Evolutionary conservation across 805 yeast species (phyloP).

Genomic region (Yamadazyma laniorum): DNA sequence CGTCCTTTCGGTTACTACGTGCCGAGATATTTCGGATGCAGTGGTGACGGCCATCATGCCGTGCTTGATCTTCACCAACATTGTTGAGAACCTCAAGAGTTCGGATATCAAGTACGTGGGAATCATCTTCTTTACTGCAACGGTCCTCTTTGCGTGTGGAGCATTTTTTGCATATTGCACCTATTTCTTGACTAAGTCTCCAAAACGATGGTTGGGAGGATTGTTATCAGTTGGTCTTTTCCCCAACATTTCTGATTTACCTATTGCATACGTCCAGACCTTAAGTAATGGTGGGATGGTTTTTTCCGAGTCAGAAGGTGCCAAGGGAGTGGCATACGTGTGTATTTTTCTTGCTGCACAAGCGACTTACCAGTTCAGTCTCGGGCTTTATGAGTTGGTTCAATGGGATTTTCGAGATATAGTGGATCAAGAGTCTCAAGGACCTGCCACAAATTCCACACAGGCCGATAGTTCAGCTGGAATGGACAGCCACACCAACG

Average conservation of each 20-base stretch:
- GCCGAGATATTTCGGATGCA: constrained; percentile 67
- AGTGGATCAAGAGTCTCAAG: constrained; percentile 8
- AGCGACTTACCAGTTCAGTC: constrained; percentile 65
- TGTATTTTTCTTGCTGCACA: constrained; percentile 74
- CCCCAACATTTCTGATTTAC: constrained; percentile 79
- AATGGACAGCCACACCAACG: neutral
- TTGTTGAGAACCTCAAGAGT: constrained; percentile 64
- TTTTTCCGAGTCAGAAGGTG: constrained; percentile 58
- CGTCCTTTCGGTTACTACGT: constrained; percentile 62
- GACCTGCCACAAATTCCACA: neutral
- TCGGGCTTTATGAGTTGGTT: constrained; percentile 70
- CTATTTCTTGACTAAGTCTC: constrained; percentile 53
- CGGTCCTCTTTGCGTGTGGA: constrained; percentile 52
- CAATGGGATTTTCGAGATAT: constrained; percentile 62
- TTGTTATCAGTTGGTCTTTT: constrained; percentile 67
- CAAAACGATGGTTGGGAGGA: constrained; percentile 77
- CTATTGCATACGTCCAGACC: constrained; percentile 79
- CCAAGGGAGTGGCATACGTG: constrained; percentile 79
- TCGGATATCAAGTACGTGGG: constrained; percentile 72
- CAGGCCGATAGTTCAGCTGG: neutral
- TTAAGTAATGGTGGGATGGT: constrained; percentile 57
- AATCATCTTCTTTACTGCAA: constrained; percentile 49
- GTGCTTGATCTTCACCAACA: constrained; percentile 69
- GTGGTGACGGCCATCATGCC: constrained; percentile 72
- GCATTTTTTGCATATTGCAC: constrained; percentile 45